Conservation (phyloP, 2,329 filamentous ascomycete genomes). For the Pseudopithomyces chartarum region DNA sequence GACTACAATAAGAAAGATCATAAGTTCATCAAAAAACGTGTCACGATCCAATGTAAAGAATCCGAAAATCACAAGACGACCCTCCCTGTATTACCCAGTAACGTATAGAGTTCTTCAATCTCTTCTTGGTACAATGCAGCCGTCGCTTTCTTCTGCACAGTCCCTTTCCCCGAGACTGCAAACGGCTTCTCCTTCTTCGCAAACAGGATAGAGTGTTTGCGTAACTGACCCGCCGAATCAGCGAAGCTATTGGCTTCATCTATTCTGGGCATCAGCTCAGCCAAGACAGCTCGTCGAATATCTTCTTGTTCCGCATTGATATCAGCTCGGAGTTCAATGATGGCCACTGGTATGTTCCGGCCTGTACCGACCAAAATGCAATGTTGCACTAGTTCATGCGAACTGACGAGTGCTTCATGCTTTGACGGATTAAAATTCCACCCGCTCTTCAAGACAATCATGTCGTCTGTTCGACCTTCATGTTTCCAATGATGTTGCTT, state of each 20-base stretch:
- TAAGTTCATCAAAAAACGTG: background rate
- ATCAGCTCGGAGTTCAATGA: slow-evolving; percentile 36
- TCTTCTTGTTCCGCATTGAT: slow-evolving; percentile 20
- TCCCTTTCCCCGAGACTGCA: slow-evolving; percentile 53
- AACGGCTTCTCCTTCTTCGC: slow-evolving; percentile 53
- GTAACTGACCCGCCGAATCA: slow-evolving; percentile 50
- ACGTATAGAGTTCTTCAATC: slow-evolving; percentile 54
- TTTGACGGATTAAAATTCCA: slow-evolving; percentile 27
- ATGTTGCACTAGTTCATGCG: slow-evolving; percentile 35
- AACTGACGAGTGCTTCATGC: slow-evolving; percentile 29
- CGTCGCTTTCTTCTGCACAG: slow-evolving; percentile 50
- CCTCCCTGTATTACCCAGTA: background rate
- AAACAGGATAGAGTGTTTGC: slow-evolving; percentile 51
- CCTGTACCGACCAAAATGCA: slow-evolving; percentile 41
- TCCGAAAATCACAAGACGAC: background rate
- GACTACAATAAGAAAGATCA: too few species aligned
- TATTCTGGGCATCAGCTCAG: slow-evolving; percentile 50
- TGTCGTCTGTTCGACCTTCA: slow-evolving; percentile 27
- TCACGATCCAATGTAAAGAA: background rate
- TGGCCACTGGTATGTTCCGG: slow-evolving; percentile 34
- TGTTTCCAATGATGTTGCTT: slow-evolving; percentile 35
- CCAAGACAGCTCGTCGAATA: slow-evolving; percentile 40
- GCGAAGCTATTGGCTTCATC: slow-evolving; percentile 50
- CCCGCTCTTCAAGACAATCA: slow-evolving; percentile 25
- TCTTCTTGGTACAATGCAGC: slow-evolving; percentile 50